Base-by-base conservation (phyloP, 1,284 basidiomycete species). In the Cutaneotrichosporon sp. region DNA sequence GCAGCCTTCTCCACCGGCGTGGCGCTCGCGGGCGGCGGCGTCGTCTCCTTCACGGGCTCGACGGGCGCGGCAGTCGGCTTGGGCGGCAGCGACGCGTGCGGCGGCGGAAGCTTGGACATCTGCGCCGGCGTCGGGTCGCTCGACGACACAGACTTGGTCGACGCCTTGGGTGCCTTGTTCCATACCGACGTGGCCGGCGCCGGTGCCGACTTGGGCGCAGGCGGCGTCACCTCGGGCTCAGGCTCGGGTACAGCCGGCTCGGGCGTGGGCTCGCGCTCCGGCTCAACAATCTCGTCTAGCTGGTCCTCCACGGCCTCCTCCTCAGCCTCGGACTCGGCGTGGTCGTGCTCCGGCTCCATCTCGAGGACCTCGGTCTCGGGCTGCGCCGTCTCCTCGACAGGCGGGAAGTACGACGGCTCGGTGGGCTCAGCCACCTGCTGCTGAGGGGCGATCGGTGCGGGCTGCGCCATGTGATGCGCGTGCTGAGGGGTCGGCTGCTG, bases 51-150 rank as follows among this genome's bases (percentile, higher is more conserved):
- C 83, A 79, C 81, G 14, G 61, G 36, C 14, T 56, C 61, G 17
- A 77, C 76, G 84, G 85, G 87, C 5, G 80, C 80, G 15, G 79
- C 68, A 65, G 83, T 84, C 17, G 66, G 65, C 49, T 67, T 70
- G 26, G 66, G 50, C n/a, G 67, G 61, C 18, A 65, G 65, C n/a
- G 64, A 65, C 18, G 62, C 57, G 22, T 57, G 66, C 9, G 64
- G 58, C 38, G 66, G 53, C 21, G 64, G 61, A 5, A 30, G 26
- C 21, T 58, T 61, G 37, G 55, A 61, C 66, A 62, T 46, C 72
- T 68, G 58, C 50, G 60, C 33, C 50, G 58, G 40, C 37, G 52
- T 54, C 63, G 17, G 67, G 52, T 43, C 64, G 52, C 59, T 54
- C 0, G 66, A n/a, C 70, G 53, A 54, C 63, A 61, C 9, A 30